These are phyloP conservation scores for Uronychia binucleata DNA, from an alignment of 73 alveolate species.

Conservation along the genomic window DNA sequence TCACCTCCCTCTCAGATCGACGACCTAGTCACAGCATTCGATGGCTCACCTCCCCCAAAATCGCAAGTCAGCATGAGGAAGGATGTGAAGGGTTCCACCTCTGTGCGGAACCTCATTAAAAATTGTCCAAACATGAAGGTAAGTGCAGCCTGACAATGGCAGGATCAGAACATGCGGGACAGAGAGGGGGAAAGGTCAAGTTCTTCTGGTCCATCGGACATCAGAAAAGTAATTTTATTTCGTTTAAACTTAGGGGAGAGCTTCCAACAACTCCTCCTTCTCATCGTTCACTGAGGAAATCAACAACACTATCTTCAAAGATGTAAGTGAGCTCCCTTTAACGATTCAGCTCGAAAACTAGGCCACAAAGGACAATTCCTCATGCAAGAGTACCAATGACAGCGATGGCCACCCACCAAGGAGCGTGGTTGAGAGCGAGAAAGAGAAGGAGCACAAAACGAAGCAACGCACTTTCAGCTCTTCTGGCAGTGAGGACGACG, in stretches of 20 bases:
- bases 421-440: no score
- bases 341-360: neutral
- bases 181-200: neutral
- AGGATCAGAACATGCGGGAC: neutral
- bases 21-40: neutral
- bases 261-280: neutral
- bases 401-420: no score
- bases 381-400: neutral
- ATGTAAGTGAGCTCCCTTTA: neutral
- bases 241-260: neutral
- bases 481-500: no score
- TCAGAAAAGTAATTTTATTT: neutral
- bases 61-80: neutral
- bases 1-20: neutral
- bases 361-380: neutral
- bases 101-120: neutral
- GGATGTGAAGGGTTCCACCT: neutral
- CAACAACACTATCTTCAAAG: neutral
- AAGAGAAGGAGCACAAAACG: neutral
- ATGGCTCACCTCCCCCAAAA: neutral
- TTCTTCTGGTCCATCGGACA: neutral
- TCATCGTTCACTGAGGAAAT: neutral
- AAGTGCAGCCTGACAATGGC: neutral
- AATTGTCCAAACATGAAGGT: neutral
- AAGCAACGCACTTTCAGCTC: neutral